Evolutionary conservation across 2,329 filamentous ascomycete species (phyloP).

Genomic region (Colletotrichum siamense): DNA sequence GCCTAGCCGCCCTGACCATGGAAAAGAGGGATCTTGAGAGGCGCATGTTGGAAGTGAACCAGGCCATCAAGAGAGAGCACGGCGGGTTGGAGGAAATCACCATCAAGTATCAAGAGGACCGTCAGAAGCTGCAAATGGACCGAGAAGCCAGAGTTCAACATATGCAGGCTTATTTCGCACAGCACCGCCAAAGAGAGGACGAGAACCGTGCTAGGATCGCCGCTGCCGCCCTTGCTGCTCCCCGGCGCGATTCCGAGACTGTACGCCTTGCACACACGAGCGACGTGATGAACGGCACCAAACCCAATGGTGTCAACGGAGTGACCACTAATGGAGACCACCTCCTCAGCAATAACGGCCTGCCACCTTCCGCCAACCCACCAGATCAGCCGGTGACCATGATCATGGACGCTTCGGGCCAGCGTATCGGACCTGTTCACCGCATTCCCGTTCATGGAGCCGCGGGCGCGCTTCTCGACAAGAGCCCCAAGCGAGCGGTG

Average conservation of each 20-base stretch:
- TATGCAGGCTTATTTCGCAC: neutral
- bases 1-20: neutral
- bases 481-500: neutral
- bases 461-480: neutral
- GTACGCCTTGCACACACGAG: neutral
- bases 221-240: neutral
- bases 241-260: neutral
- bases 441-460: conserved; percentile 27
- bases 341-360: neutral
- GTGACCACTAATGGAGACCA: neutral
- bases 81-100: neutral
- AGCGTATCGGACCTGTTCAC: conserved; percentile 41
- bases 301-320: neutral
- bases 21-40: conserved; percentile 12
- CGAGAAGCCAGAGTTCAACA: neutral
- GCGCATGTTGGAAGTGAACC: neutral
- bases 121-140: neutral
- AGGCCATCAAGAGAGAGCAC: conserved; percentile 3
- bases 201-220: conserved; percentile 2
- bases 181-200: neutral
- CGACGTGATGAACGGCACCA: neutral
- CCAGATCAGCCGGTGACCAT: neutral
- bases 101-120: neutral
- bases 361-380: neutral
- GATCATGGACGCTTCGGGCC: conserved; percentile 42